Base-by-base conservation (phyloP, 2,329 filamentous ascomycete genomes). In the Fusarium heterosporum region DNA sequence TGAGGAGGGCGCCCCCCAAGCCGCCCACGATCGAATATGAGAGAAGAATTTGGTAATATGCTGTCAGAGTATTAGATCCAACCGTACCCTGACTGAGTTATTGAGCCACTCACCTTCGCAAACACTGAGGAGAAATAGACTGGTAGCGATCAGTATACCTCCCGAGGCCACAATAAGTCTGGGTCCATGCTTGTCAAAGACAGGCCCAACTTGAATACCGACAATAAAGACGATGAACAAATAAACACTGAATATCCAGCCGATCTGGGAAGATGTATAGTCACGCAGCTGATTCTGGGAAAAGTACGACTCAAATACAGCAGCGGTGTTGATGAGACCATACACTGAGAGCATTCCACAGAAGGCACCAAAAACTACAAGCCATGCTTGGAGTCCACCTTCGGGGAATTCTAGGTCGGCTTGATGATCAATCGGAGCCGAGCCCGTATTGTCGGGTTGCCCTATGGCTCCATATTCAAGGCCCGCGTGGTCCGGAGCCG, bases 241-340 rank as follows among this genome's bases (percentile, higher is more conserved):
- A 74, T 93, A 95, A 50, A 96, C 80, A 70, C 90, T 89, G 72
- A 95, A 94, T 66, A 97, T 92, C 93, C 93, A 97, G n/a, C 91
- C 91, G 47, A 93, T 89, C 50, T 86, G 83, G 6, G 89, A 89
- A 12, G 89, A 84, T 54, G 80, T 85, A 75, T 93, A 89, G 22
- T 84, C 79, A n/a, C 80, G 81, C 19, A 97, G 84, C 73, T 96
- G 92, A 74, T 96, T 82, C 19, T 83, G 85, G 30, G 87, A 83
- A 63, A 96, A 86, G 77, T 95, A 95, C 14, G 90, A 86, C 78
- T 95, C 89, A 77, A 94, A 91, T 26, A 73, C 64, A 19, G 66
- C 73, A 41, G 63, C 60, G 50, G 85, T 86, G 73, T 90, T 90
- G 79, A 92, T 85, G 55, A 91, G 82, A 0, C 90, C 90, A 54